A percentile compares a stretch with the other conserved stretches of the same genome.
Conservation (phyloP, 2,329 filamentous ascomycete genomes). For the Metarhizium anisopliae region DNA sequence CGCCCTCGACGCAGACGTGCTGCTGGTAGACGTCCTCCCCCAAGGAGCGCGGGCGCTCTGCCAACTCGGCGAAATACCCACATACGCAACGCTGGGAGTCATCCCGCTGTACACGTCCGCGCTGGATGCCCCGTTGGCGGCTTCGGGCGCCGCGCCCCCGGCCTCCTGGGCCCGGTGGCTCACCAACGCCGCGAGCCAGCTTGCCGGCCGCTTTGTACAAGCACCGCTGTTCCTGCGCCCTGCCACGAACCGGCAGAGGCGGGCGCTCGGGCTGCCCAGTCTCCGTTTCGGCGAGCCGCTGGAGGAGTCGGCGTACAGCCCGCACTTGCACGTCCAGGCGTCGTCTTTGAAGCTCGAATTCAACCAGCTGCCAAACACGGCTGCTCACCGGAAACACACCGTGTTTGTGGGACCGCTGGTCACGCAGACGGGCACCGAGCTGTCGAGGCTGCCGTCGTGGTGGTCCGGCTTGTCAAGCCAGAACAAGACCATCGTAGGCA, state of each 20-base stretch:
- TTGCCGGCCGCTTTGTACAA: constrained; percentile 17
- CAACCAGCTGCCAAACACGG: constrained; percentile 14
- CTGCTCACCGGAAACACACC: constrained; percentile 11
- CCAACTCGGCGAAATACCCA: constrained; percentile 24
- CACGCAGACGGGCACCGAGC: constrained; percentile 9
- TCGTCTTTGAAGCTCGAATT: constrained; percentile 26
- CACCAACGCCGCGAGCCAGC: constrained; percentile 18
- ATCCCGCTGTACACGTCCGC: constrained; percentile 27
- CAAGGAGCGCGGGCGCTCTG: constrained; percentile 25
- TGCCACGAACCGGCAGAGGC: constrained; percentile 22
- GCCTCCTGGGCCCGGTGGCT: constrained; percentile 15
- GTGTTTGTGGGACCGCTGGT: constrained; percentile 27
- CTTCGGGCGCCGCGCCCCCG: constrained; percentile 23
- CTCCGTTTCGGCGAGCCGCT: constrained; percentile 20
- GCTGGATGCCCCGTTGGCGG: constrained; percentile 19
- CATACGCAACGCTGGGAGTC: constrained; percentile 29
- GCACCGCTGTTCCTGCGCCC: constrained; percentile 19
- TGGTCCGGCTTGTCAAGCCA: constrained; percentile 19
- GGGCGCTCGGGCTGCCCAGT: constrained; percentile 15
- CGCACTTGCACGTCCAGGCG: constrained; percentile 28
- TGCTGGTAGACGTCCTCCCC: constrained; percentile 30
- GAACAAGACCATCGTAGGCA: constrained; percentile 21
- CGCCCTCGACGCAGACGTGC: constrained; percentile 19
- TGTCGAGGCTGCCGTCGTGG: constrained; percentile 19
- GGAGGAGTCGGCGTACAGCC: constrained; percentile 26